A percentile compares a stretch with the other conserved stretches of the same genome.
Evolutionary conservation across 2,329 filamentous ascomycete species (phyloP).

Genomic region (Cladosporium velox): DNA sequence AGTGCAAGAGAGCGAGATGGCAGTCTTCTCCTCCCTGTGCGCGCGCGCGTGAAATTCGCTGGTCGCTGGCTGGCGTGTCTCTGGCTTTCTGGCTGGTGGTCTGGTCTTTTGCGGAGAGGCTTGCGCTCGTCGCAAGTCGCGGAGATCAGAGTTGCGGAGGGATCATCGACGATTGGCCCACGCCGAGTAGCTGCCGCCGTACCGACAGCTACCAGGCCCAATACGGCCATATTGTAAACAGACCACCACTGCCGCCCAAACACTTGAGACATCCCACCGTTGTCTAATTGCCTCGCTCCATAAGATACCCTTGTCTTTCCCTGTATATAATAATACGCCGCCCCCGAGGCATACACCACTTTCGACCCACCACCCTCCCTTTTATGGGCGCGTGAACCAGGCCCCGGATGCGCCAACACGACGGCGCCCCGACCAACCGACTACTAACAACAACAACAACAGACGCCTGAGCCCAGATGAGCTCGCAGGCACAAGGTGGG

Average conservation of each 20-base stretch:
- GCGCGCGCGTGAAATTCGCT: neutral
- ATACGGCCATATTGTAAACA: neutral
- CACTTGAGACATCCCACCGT: conserved; percentile 15
- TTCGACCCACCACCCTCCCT: conserved; percentile 2
- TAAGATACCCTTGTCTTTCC: neutral
- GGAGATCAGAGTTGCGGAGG: neutral
- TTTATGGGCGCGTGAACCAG: conserved; percentile 17
- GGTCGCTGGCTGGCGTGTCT: neutral
- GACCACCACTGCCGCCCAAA: neutral
- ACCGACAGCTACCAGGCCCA: neutral
- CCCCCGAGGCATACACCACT: neutral
- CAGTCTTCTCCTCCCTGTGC: neutral
- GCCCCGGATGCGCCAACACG: conserved; percentile 17
- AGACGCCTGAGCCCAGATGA: conserved; percentile 44
- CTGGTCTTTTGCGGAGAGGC: conserved; percentile 5
- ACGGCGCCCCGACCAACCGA: conserved; percentile 8
- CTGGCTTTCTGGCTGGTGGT: too few species aligned
- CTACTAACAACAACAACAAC: conserved; percentile 21
- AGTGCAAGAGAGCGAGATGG: neutral
- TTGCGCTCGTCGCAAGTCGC: neutral
- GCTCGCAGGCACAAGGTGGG: conserved; percentile 60
- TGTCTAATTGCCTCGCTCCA: neutral
- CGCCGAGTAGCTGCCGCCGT: neutral
- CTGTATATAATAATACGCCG: conserved; percentile 13
- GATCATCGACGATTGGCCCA: conserved; percentile 3